Conservation (phyloP, 106 monocot genomes). For the Posidonia australis region DNA sequence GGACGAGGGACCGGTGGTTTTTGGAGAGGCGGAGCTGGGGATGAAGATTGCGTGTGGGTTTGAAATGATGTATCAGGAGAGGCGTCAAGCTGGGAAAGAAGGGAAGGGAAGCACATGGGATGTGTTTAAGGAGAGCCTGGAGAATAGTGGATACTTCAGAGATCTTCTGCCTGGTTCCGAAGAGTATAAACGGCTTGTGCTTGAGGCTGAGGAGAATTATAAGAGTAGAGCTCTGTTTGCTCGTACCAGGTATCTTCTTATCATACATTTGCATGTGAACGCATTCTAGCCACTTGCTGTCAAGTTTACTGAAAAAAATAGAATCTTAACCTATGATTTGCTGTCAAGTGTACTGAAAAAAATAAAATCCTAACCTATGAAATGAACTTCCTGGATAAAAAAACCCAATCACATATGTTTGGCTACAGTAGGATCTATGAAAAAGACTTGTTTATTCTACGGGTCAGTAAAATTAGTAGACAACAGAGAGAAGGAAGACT, state of each 20-base stretch:
- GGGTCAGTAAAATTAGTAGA: no score
- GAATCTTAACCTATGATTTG: no score
- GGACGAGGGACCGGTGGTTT: constrained; percentile 39
- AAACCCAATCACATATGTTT: no score
- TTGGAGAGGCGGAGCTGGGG: constrained; percentile 69
- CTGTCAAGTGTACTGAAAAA: not conserved
- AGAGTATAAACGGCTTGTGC: constrained; percentile 65
- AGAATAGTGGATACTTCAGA: constrained; percentile 58
- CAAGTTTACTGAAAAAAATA: not conserved
- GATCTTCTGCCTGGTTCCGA: constrained; percentile 80
- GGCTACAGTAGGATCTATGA: no score
- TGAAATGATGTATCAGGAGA: constrained; percentile 98
- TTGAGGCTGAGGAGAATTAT: constrained; percentile 50
- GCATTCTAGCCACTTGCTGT: no score
- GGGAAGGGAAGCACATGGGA: constrained; percentile 63
- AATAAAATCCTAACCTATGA: no score
- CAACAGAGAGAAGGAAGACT: no score
- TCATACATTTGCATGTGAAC: not conserved
- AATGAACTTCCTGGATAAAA: no score
- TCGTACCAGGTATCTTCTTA: constrained; percentile 39
- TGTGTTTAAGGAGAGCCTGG: constrained; percentile 59
- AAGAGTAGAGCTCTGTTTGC: constrained; percentile 42
- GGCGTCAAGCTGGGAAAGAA: constrained; percentile 45
- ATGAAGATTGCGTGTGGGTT: constrained; percentile 98
- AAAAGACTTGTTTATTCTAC: no score